These are phyloP conservation scores for Paracoccidioides brasiliensis DNA, from an alignment of 2,329 filamentous ascomycete genomes.

Conservation along the genomic window DNA sequence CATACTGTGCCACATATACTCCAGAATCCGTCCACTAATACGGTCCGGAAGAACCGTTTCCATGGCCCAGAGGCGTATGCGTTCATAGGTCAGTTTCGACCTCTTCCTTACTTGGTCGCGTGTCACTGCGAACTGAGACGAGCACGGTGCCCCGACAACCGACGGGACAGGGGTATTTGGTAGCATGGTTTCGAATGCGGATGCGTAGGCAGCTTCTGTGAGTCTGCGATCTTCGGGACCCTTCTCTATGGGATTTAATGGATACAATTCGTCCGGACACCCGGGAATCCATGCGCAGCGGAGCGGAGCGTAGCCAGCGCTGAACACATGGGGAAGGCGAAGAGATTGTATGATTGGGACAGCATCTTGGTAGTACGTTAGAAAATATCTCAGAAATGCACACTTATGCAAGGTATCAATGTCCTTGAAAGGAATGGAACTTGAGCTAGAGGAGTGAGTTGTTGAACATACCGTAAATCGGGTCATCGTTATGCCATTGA, in stretches of 20 bases:
- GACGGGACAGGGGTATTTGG: slow-evolving; percentile 26
- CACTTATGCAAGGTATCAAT: neutral
- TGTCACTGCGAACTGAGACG: slow-evolving; percentile 43
- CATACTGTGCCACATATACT: slow-evolving; percentile 51
- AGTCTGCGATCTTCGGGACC: slow-evolving; percentile 32
- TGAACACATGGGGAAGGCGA: slow-evolving; percentile 36
- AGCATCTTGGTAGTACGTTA: slow-evolving; percentile 23
- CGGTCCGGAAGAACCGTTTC: slow-evolving; percentile 36
- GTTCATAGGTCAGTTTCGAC: slow-evolving; percentile 36
- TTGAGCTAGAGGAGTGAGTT: neutral
- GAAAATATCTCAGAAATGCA: neutral
- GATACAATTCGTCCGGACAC: slow-evolving; percentile 39
- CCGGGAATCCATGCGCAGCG: slow-evolving; percentile 42
- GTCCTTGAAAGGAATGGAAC: neutral
- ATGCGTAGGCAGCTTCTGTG: slow-evolving; percentile 37
- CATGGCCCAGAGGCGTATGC: slow-evolving; percentile 37
- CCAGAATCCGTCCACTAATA: slow-evolving; percentile 41
- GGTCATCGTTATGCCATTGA: slow-evolving; percentile 41
- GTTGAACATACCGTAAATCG: slow-evolving; percentile 29
- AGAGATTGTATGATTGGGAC: slow-evolving; percentile 38
- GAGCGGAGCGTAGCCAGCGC: slow-evolving; percentile 42
- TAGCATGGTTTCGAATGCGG: slow-evolving; percentile 39
- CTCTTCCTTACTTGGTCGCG: slow-evolving; percentile 34
- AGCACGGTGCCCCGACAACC: slow-evolving; percentile 40
- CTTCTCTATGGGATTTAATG: slow-evolving; percentile 18